Evolutionary conservation across 495 filamentous ascomycete species (phyloP).

Genomic region (Evernia prunastri): DNA sequence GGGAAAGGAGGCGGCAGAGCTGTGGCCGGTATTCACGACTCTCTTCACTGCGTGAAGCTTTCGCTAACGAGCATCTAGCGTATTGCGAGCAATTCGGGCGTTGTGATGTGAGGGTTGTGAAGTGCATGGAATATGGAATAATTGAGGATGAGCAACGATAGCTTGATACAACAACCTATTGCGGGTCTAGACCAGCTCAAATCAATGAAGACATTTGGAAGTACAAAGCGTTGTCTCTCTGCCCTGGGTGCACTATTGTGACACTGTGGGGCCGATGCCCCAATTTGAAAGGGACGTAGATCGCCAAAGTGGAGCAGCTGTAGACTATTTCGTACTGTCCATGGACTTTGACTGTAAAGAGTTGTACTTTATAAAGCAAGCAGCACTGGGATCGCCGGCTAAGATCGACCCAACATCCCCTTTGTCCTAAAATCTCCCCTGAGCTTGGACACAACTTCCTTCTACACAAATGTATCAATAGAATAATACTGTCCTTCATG

Average conservation of each 20-base stretch:
- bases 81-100: constrained; percentile 99
- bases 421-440: background rate
- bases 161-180: background rate
- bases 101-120: constrained; percentile 78
- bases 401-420: background rate
- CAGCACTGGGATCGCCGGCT: background rate
- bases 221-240: background rate
- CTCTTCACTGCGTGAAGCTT: constrained; percentile 2
- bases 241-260: background rate
- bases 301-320: background rate
- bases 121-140: constrained; percentile 13
- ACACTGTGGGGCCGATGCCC: background rate
- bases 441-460: background rate
- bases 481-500: constrained; percentile 3
- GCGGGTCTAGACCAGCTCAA: constrained; percentile 5
- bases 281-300: background rate
- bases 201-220: background rate
- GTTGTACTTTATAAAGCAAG: background rate
- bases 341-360: background rate
- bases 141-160: background rate
- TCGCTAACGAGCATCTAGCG: constrained; percentile 50
- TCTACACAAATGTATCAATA: background rate
- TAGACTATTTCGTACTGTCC: too few species aligned
- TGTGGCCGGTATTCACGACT: constrained; percentile 79
- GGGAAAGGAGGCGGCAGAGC: constrained; percentile 98